Conservation (phyloP, 179 eudicot genomes). For the Beta lomatogona region DNA sequence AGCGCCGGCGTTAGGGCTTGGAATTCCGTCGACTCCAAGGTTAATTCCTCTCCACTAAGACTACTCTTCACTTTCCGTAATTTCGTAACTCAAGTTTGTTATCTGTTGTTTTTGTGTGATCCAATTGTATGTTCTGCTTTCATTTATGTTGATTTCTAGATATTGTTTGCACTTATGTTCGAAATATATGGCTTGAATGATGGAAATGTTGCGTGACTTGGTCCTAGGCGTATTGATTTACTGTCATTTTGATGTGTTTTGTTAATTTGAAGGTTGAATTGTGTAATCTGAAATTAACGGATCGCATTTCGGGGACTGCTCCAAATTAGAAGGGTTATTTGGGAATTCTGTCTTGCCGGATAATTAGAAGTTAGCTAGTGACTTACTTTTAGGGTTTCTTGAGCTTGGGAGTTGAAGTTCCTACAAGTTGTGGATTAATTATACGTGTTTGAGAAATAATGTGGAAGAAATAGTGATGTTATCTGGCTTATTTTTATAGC, state of each 20-base stretch:
- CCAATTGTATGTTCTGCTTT: not conserved
- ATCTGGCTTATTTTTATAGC: not conserved
- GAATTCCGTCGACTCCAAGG: conserved; percentile 57
- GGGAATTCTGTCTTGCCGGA: not conserved
- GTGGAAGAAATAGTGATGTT: not conserved
- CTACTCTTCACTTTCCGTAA: conserved; percentile 26
- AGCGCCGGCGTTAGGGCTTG: conserved; percentile 47
- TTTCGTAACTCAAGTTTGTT: not conserved
- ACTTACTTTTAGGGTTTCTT: not conserved
- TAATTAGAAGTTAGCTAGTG: not conserved
- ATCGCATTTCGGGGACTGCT: not conserved
- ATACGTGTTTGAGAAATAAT: not conserved
- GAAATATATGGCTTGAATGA: not conserved
- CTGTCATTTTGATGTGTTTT: not conserved
- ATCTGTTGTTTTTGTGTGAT: not conserved
- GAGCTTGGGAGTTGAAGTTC: not conserved
- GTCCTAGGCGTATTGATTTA: not conserved
- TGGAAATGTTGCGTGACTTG: not conserved
- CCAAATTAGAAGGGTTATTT: not conserved
- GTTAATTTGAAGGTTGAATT: not conserved
- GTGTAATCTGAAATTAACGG: not conserved
- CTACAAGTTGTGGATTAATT: not conserved
- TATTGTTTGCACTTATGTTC: not conserved
- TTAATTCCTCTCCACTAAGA: conserved; percentile 34
- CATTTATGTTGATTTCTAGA: not conserved